These are phyloP conservation scores for Cutaneotrichosporon sp. DNA, from an alignment of 1,284 basidiomycete genomes.

Conservation along the genomic window DNA sequence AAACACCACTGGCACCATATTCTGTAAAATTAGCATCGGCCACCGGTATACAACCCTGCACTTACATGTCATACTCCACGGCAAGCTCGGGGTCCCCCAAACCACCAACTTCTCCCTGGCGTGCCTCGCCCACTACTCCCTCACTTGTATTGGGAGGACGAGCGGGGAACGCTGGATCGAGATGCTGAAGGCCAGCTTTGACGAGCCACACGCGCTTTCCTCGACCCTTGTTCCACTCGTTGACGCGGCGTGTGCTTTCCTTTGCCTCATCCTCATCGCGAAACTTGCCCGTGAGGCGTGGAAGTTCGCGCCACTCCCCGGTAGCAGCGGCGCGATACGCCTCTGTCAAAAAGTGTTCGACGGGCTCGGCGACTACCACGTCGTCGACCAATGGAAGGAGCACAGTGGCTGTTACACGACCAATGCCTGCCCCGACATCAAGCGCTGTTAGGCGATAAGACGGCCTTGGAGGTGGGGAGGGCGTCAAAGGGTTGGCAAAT, in stretches of 20 bases:
- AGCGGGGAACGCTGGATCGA: slow-evolving; percentile 59
- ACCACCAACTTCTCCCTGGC: slow-evolving; percentile 23
- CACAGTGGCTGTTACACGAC: slow-evolving; percentile 78
- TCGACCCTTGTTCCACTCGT: slow-evolving; percentile 21
- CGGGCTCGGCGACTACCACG: slow-evolving; percentile 82
- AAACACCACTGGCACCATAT: slow-evolving; percentile 96
- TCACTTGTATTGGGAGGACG: slow-evolving; percentile 23
- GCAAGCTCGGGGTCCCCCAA: slow-evolving; percentile 32
- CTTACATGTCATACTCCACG: slow-evolving; percentile 44
- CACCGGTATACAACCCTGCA: slow-evolving; percentile 5
- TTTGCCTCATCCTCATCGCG: slow-evolving; percentile 20
- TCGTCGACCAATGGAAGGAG: slow-evolving; percentile 77
- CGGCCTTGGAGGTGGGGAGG: slow-evolving; percentile 23
- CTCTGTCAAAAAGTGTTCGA: slow-evolving; percentile 65
- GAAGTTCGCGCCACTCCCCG: slow-evolving; percentile 60
- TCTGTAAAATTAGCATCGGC: slow-evolving; percentile 52
- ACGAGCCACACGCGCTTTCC: slow-evolving; percentile 76
- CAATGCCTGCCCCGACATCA: slow-evolving; percentile 83
- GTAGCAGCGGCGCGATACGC: slow-evolving; percentile 55
- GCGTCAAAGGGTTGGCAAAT: slow-evolving; percentile 61
- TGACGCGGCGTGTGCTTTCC: slow-evolving; percentile 16
- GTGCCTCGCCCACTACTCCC: slow-evolving; percentile 36
- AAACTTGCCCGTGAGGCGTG: slow-evolving; percentile 12
- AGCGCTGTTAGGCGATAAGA: slow-evolving; percentile 61
- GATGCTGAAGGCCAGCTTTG: slow-evolving; percentile 67